Evolutionary conservation across 176 grass and related monocot species (phyloP).

Genomic region (Avena eriantha): DNA sequence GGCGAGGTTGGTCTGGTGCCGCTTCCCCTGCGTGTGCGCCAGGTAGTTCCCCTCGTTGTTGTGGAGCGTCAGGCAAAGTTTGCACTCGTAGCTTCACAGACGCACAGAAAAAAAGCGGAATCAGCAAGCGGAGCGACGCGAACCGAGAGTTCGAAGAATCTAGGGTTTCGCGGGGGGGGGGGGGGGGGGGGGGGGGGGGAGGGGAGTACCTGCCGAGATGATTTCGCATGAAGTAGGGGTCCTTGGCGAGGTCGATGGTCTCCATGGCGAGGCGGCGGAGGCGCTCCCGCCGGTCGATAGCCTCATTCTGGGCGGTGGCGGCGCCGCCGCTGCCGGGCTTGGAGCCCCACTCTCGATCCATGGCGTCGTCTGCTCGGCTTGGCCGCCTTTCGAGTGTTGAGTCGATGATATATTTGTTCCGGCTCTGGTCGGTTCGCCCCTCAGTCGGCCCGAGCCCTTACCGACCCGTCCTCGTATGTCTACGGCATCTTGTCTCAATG

Average conservation of each 20-base stretch:
- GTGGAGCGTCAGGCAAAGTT: conserved; percentile 92
- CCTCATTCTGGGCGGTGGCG: conserved; percentile 91
- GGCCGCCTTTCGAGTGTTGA: conserved; percentile 4
- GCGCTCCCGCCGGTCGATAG: conserved; percentile 92
- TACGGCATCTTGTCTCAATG: not conserved
- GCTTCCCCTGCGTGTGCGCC: conserved; percentile 96
- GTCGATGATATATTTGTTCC: not conserved
- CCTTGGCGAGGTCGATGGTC: conserved; percentile 98
- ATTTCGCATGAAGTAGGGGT: conserved; percentile 99
- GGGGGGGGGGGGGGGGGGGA: not conserved
- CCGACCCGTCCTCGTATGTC: no score
- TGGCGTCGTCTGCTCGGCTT: conserved; percentile 47
- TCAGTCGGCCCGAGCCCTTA: not conserved
- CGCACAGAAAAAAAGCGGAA: not conserved
- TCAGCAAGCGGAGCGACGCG: conserved; percentile 11
- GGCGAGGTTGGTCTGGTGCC: conserved; percentile 97
- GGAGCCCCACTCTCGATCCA: conserved; percentile 97
- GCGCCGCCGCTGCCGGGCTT: conserved; percentile 96
- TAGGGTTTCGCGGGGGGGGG: conserved; percentile 32
- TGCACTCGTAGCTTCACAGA: conserved; percentile 81
- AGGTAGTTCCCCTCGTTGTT: conserved; percentile 99
- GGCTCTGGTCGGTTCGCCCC: not conserved
- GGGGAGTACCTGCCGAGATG: conserved; percentile 82
- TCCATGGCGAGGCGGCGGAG: conserved; percentile 93
- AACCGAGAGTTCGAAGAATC: conserved; percentile 6